Base-by-base conservation (phyloP, 2,329 filamentous ascomycete species). In the Fusarium clavum region DNA sequence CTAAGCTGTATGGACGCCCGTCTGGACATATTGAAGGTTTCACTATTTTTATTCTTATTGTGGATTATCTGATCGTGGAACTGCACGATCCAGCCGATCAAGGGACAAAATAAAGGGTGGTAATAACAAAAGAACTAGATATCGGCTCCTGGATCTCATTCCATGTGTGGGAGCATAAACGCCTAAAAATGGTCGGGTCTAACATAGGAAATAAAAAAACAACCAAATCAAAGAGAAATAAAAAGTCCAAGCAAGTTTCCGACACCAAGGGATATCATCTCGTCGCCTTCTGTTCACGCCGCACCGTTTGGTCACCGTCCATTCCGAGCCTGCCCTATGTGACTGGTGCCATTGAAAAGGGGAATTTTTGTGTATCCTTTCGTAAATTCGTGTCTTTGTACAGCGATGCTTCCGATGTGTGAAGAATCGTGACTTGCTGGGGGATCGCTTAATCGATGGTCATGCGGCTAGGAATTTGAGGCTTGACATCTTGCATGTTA, bases 401-500 rank as follows among this genome's bases (percentile, higher is more conserved):
- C 75, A 77, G 60, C 63, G 61, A 62, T 65, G 45, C 47, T 54
- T 51, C 46, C 27, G 25, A 66, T 9, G 45, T 34, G 25, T 38
- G 34, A 56, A 45, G 41, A 30, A 59, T 52, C 71, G 63, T 27
- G 49, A 51, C 57, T 63, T 56, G 64, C 48, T 54, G 40, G 47
- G 22, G n/a, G 49, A 18, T 49, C 32, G 51, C 30, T 81, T 82
- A 90, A 75, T 90, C 87, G 70, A 90, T 90, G 4, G 87, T 90
- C 87, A 90, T 89, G 53, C 87, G 83, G 72, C 81, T 88, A 7
- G 85, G 81, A 41, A 84, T 77, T 67, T 84, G 81, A 6, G 85
- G 82, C 80, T 89, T 88, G 73, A 88, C 84, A 61, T 89, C 87
- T 72, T 85, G 80, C 71, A 87, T 76, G 76, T 81, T 84, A 77